Evolutionary conservation across 768 basidiomycete species (phyloP), one percentile per base, ranked within the genome.

Genomic region (Hortiboletus flavorubellus): DNA sequence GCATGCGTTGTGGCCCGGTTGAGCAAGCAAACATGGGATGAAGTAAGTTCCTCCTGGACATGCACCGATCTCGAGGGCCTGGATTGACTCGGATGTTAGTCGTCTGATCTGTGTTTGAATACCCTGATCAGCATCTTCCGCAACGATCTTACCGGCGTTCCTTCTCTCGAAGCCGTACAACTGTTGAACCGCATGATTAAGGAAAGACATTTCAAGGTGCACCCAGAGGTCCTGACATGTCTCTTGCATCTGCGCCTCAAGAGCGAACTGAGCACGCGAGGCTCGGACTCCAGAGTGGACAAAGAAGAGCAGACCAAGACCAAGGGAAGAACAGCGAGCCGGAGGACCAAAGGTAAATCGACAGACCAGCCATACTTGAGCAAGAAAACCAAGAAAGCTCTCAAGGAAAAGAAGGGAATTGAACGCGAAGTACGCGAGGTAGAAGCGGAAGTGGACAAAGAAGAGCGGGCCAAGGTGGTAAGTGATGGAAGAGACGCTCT

Each of bases 151-250:
- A 88, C 89, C 11, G 93, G 94, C 16, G 73, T 75, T 10, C 78
- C 89, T 46, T 97, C 97, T 5, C 80, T 98, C 54, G 93, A 97
- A 69, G 76, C 87, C 54, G 91, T 98, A 40, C 89, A 94, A 43
- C 76, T 98, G 38, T 72, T 99, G 59, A 94, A 97, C 62, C 85
- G 94, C 56, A 98, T 98, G 91, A 83, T 97, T 69, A 98, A 96
- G 70, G 96, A 97, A 67, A 85, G 86, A 33, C 83, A 84, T 59
- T 99, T 91, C 75, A 85, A 87, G 59, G 85, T 98, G 40, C 89
- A 95, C 65, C 92, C 96, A 9, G 86, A 91, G 56, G 89, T 94
- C 44, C 79, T 98, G 44, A 82, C 86, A 14, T 91, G 89, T 68
- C 81, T 99, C 4, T 78, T 92, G 49, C 81, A 91, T 64, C 79